Evolutionary conservation across 2,329 filamentous ascomycete genomes (phyloP), one percentile per base, ranked within the genome.

Genomic region (Hirsutella rhossiliensis): DNA sequence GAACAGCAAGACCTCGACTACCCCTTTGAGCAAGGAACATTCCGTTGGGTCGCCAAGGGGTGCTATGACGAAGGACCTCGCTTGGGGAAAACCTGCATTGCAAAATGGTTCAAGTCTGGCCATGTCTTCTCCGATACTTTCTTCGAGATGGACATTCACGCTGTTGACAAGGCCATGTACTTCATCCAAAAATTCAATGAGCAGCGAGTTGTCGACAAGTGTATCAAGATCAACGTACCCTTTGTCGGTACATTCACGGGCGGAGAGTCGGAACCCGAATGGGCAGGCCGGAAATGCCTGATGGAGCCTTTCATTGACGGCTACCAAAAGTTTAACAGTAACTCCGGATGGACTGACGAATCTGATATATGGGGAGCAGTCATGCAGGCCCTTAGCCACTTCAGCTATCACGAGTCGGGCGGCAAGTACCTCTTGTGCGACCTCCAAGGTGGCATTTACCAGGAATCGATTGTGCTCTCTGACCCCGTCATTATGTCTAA

Each of bases 251-350:
- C 3, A 2, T 62, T 57, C 34, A 17, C 11, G 8, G 11, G 30
- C 2, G 38, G 41, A n/a, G n/a, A n/a, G n/a, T n/a, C n/a, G n/a
- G n/a, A n/a, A n/a, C 0, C 15, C 49, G 2, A n/a, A n/a, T 44
- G 15, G 36, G 40, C 36, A 0, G 60, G 58, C 11, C 46, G 53
- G 23, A 57, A 50, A 19, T 0, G 2, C 5, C 55, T 68, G 1
- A 34, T 47, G 20, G 64, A 68, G 49, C 63, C 64, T 1, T 65
- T 64, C 49, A 67, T 68, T 42, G 45, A 60, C 15, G 62, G 65
- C 48, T 67, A 65, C 49, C 52, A 63, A 46, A 68, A 66, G 52
- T 67, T 66, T 55, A 68, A 68, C 52, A 68, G 63, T 57, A 68
- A 67, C 48, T 58, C 50, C 2, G 65, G 65, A 36, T 69, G 64